Conservation (phyloP, 1,284 basidiomycete genomes). For the Ceratobasidium sp. region DNA sequence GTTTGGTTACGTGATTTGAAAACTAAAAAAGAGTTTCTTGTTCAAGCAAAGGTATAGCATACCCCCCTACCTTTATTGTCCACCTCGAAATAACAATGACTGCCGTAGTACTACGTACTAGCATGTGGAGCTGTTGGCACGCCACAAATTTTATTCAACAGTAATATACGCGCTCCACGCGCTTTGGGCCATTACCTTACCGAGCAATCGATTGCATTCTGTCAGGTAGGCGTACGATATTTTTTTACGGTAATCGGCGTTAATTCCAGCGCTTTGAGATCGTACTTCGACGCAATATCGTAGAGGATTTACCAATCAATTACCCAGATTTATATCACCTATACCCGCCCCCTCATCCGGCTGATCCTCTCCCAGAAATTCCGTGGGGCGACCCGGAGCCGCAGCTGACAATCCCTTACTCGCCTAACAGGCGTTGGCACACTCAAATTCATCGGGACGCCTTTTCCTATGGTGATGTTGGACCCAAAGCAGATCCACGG, state of each 20-base stretch:
- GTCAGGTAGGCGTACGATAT: slow-evolving; percentile 28
- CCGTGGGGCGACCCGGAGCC: slow-evolving; percentile 52
- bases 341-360: slow-evolving; percentile 55
- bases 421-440: slow-evolving; percentile 52
- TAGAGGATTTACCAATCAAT: neutral
- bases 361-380: slow-evolving; percentile 59
- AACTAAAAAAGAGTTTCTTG: neutral
- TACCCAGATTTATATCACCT: slow-evolving; percentile 33
- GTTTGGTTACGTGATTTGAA: slow-evolving; percentile 11
- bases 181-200: slow-evolving; percentile 31
- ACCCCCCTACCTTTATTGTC: too few species aligned
- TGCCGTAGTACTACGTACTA: slow-evolving; percentile 27
- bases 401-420: neutral
- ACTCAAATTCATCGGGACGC: slow-evolving; percentile 59
- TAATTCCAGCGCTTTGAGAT: slow-evolving; percentile 14
- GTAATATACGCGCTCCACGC: slow-evolving; percentile 11
- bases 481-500: slow-evolving; percentile 53
- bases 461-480: slow-evolving; percentile 55
- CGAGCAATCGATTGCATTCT: slow-evolving; percentile 46
- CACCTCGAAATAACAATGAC: too few species aligned
- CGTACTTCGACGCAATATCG: slow-evolving; percentile 14
- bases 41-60: slow-evolving; percentile 31
- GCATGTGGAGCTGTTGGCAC: slow-evolving; percentile 43
- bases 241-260: neutral
- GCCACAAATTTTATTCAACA: slow-evolving; percentile 44